Evolutionary conservation across 2,329 filamentous ascomycete species (phyloP).

Genomic region (Zymoseptoria pseudotritici): DNA sequence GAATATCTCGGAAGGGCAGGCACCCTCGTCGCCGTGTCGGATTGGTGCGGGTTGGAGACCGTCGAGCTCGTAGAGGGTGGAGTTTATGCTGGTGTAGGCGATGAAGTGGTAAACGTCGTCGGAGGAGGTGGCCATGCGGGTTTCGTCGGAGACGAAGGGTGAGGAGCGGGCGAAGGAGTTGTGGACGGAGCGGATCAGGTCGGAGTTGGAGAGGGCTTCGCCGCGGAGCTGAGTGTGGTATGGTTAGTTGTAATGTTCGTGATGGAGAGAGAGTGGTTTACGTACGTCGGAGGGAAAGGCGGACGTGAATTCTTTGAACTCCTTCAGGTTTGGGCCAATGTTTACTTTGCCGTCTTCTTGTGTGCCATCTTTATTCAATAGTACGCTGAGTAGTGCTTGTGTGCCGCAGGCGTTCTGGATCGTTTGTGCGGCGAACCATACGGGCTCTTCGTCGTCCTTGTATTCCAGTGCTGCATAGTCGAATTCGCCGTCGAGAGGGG

Average conservation of each 20-base stretch:
- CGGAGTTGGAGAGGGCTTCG: conserved; percentile 62
- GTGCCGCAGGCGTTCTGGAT: conserved; percentile 99
- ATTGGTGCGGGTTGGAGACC: conserved; percentile 91
- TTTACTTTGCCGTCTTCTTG: conserved; percentile 47
- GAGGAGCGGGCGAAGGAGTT: conserved; percentile 84
- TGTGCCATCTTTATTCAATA: conserved; percentile 66
- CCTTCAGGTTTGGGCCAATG: conserved; percentile 61
- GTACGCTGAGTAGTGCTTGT: conserved; percentile 83
- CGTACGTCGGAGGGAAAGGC: conserved; percentile 59
- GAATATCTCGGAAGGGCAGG: conserved; percentile 67
- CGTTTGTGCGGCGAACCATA: conserved; percentile 95
- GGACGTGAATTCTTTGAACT: conserved; percentile 84
- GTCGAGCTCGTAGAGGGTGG: conserved; percentile 85
- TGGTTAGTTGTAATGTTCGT: neutral
- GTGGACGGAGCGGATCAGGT: conserved; percentile 58
- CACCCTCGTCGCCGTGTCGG: conserved; percentile 61
- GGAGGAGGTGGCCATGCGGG: conserved; percentile 59
- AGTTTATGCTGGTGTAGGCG: conserved; percentile 77
- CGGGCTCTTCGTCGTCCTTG: conserved; percentile 32
- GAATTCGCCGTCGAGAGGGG: conserved; percentile 73
- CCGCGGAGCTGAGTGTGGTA: conserved; percentile 50
- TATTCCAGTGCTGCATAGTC: conserved; percentile 59
- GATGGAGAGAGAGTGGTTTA: neutral
- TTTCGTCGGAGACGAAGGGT: conserved; percentile 88
- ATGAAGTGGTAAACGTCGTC: conserved; percentile 98